These are phyloP conservation scores for Talaromyces rugulosus DNA, from an alignment of 2,329 filamentous ascomycete genomes.

Conservation along the genomic window DNA sequence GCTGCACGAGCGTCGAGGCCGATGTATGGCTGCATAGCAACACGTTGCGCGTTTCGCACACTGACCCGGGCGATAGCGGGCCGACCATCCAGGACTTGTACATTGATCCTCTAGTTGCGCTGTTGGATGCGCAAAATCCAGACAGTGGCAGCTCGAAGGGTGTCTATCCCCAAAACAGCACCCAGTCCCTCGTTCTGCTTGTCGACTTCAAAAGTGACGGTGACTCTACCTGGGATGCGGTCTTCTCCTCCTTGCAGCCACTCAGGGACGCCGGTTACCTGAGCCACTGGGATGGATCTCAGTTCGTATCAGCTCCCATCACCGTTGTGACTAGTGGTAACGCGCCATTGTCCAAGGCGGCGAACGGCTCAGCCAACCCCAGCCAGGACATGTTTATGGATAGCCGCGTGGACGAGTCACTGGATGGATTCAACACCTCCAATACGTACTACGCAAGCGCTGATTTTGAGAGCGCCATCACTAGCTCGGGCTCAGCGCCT, in stretches of 20 bases:
- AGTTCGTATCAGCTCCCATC: constrained; percentile 34
- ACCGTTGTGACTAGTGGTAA: constrained; percentile 48
- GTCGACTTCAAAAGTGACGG: constrained; percentile 65
- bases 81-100: constrained; percentile 48
- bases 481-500: neutral
- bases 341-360: constrained; percentile 34
- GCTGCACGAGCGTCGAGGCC: constrained; percentile 42
- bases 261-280: constrained; percentile 42
- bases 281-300: constrained; percentile 39
- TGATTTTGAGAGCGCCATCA: neutral
- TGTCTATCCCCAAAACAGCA: constrained; percentile 52
- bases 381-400: neutral
- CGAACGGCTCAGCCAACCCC: neutral
- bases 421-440: neutral
- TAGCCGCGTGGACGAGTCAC: neutral
- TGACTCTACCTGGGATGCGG: constrained; percentile 22
- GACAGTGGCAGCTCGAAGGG: constrained; percentile 35
- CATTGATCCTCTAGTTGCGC: constrained; percentile 57
- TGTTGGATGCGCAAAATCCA: constrained; percentile 53
- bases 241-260: constrained; percentile 33
- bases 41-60: constrained; percentile 61
- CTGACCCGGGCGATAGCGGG: neutral
- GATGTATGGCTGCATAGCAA: constrained; percentile 44
- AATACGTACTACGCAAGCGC: neutral
- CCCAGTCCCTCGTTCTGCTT: constrained; percentile 57